Conservation (phyloP, 306 rosid genomes). For the Lathyrus sativus region DNA sequence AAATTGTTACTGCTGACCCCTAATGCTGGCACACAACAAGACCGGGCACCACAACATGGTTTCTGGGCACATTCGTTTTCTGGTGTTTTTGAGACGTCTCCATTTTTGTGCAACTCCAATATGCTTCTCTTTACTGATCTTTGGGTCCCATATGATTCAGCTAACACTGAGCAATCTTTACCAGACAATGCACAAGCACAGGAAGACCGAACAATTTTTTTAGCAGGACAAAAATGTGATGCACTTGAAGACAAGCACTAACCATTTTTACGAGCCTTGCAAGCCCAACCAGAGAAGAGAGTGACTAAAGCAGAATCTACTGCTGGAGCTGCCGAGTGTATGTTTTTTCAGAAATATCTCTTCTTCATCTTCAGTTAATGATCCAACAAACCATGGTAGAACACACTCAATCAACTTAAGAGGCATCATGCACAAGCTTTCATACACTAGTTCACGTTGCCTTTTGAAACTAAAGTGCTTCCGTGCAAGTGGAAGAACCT, state of each 20-base stretch:
- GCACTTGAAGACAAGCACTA: slow-evolving; percentile 77
- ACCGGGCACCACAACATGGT: no score
- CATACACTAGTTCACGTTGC: no score
- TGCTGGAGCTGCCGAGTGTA: slow-evolving; percentile 94
- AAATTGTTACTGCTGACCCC: no score
- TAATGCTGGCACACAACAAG: no score
- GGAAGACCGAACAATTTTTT: slow-evolving; percentile 49
- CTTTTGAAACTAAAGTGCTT: no score
- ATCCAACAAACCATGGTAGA: slow-evolving; percentile 88
- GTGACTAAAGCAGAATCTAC: slow-evolving; percentile 89
- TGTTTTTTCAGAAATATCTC: slow-evolving; percentile 72
- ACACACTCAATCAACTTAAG: slow-evolving; percentile 91
- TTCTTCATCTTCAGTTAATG: slow-evolving; percentile 76
- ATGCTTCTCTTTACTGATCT: slow-evolving; percentile 64
- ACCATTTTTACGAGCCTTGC: slow-evolving; percentile 93
- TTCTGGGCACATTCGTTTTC: no score
- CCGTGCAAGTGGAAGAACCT: no score
- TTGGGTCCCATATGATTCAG: slow-evolving; percentile 55
- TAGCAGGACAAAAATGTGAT: slow-evolving; percentile 81
- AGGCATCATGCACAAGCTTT: slow-evolving; percentile 97
- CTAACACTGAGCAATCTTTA: slow-evolving; percentile 51
- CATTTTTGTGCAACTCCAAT: slow-evolving; percentile 45
- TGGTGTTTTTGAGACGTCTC: no score
- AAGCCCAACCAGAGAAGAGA: slow-evolving; percentile 97
- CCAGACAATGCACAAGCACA: slow-evolving; percentile 62